Conservation (phyloP, 192 early-diverging fungal genomes). For the Geranomyces michiganensis region DNA sequence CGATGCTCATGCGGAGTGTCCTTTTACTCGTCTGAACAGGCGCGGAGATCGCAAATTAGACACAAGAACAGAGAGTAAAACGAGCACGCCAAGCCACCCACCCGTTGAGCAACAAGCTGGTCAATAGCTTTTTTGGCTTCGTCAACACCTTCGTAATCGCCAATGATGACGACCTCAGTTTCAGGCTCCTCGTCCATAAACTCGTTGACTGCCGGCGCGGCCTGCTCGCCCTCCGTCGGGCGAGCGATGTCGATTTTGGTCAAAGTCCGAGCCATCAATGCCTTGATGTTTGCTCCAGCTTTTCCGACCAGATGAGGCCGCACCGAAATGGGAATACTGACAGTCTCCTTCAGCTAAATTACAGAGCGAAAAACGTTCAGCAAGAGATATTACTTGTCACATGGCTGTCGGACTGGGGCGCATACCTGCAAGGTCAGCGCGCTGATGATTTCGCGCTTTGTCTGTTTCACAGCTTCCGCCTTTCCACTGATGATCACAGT, state of each 20-base stretch:
- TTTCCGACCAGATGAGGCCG: conserved; percentile 83
- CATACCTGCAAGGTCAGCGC: conserved; percentile 33
- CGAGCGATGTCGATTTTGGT: conserved; percentile 75
- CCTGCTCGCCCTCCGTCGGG: conserved; percentile 44
- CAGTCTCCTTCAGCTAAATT: conserved; percentile 46
- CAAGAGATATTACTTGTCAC: background rate
- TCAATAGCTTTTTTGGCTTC: conserved; percentile 87
- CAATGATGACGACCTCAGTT: conserved; percentile 61
- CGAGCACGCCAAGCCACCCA: conserved; percentile 24
- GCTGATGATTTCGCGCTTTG: conserved; percentile 74
- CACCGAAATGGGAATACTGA: conserved; percentile 76
- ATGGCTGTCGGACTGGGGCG: background rate
- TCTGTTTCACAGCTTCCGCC: conserved; percentile 73
- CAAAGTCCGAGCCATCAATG: conserved; percentile 72
- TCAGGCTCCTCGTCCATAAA: conserved; percentile 38
- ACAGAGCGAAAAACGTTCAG: background rate
- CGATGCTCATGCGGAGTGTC: conserved; percentile 69
- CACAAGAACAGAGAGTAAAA: background rate
- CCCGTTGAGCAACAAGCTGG: conserved; percentile 72
- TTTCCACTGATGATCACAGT: conserved; percentile 87
- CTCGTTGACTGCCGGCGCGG: conserved; percentile 28
- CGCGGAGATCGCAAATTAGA: background rate
- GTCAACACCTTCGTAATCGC: conserved; percentile 79
- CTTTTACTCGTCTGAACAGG: conserved; percentile 63
- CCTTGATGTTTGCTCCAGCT: conserved; percentile 77